A percentile compares a stretch with the other conserved stretches of the same genome.
Conservation (phyloP, 306 rosid genomes). For the Ormosia emarginata region DNA sequence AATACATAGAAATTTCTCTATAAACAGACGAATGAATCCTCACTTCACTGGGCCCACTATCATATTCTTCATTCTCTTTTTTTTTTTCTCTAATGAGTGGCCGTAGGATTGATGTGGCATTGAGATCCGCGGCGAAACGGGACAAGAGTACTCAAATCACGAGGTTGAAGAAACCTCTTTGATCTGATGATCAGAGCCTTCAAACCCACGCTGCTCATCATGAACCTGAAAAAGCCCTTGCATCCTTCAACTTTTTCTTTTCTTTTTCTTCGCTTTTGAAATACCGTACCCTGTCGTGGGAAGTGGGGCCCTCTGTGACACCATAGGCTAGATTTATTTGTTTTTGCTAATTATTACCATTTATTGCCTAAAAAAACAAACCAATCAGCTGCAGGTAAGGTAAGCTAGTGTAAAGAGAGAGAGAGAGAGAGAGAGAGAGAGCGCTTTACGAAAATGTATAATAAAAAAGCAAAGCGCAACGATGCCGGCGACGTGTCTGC, state of each 20-base stretch:
- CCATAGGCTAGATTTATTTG: not conserved
- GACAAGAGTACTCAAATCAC: conserved; percentile 28
- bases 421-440: not conserved
- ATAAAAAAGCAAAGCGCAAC: not conserved
- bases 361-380: not conserved
- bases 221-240: not conserved
- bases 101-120: not conserved
- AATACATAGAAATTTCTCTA: not conserved
- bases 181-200: not conserved
- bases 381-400: not conserved
- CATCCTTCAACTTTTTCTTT: not conserved
- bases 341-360: not conserved
- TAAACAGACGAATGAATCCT: not conserved
- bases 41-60: not conserved
- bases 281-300: not conserved
- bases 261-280: not conserved
- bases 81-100: too few species aligned
- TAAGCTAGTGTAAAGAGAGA: not conserved
- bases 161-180: not conserved
- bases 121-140: not conserved
- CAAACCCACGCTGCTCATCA: conserved; percentile 21
- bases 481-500: conserved; percentile 30
- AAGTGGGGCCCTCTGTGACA: not conserved
- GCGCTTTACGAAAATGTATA: not conserved
- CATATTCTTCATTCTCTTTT: too few species aligned